Base-by-base conservation (phyloP, 1,284 basidiomycete species). In the Tremellales sp. region DNA sequence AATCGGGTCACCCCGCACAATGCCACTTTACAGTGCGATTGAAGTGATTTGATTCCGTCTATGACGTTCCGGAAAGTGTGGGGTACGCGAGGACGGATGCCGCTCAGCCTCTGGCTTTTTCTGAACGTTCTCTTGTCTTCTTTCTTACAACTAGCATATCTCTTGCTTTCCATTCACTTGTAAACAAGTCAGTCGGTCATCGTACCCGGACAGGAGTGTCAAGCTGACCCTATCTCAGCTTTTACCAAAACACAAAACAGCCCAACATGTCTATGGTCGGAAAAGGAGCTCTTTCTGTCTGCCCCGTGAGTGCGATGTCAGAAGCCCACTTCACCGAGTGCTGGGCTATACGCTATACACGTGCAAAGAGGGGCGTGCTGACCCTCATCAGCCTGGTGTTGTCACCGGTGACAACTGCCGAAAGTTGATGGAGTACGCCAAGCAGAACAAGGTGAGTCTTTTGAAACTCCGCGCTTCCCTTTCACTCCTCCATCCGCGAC, bases 371-470 rank as follows among this genome's bases (percentile, higher is more conserved):
- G 7, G 19, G 29, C 43, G 15, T 27, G 23, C 31, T 40, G 31
- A 10, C 46, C n/a, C n/a, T n/a, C n/a, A 21, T 36, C 57, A 89
- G 88, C 79, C 87, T 74, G 89, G 89, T 66, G 89, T 93, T 57
- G 75, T 93, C 65, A 88, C 86, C 60, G 89, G 89, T 75, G 84
- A 89, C 65, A 82, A 92, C 72, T 84, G 87, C 65, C 82, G 86
- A 75, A 89, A 87, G 75, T 78, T 94, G 63, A 89, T 92, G 72
- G 84, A 89, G 67, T 89, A 91, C 75, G 89, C 89, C 29, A 84
- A 84, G 68, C 81, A 84, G 67, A 71, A 92, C 73, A 80, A 90
- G 78, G 89, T 87, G 60, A 61, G 82, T 74, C 24, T n/a, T n/a
- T n/a, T n/a, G n/a, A n/a, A n/a, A 43, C 13, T 7, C 27, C 13